Evolutionary conservation across 257 asterid genomes (phyloP), one percentile per base, ranked within the genome.

Genomic region (Przewalskia tangutica): DNA sequence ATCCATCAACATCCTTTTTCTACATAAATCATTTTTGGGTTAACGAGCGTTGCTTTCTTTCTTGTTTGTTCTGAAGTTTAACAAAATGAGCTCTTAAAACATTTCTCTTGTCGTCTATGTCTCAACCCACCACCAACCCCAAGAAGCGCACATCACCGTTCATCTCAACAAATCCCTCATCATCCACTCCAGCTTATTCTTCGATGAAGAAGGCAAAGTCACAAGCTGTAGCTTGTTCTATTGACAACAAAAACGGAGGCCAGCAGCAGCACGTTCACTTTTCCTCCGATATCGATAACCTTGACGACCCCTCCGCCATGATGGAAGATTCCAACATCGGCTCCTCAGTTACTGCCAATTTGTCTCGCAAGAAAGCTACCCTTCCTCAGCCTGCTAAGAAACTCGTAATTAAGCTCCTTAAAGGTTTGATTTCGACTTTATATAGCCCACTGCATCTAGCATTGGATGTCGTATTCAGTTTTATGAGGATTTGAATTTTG

Each of bases 161-260:
- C 23, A 18, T 18, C 58, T 23, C 78, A 56, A 44, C 78, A 70
- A 77, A 54, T 81, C 67, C 82, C 55, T 51, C 85, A 58, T 55
- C 87, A 58, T 5, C 81, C 55, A 36, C 59, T 84, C 36, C 83
- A 53, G 23, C 82, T 50, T 56, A 71, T 64, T 82, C 88, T 73
- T 83, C 88, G 9, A 88, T 88, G 88, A 88, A 86, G 80, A 88
- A 88, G 34, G 86, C 89, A 32, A 88, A 88, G 84, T 81, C 88
- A 17, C 88, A 84, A 59, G 82, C 82, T 14, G 85, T 79, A 64
- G 81, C 84, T 34, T 81, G 85, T 85, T 83, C 90, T 20, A 65
- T 81, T 16, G 88, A 87, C 58, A 83, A 70, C 80, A 87, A 65
- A 60, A 82, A 84, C 58, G 86, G 81, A 27, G 32, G 32, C 32